Evolutionary conservation across 805 yeast genomes (phyloP).

Genomic region (Zygoascus tannicola): DNA sequence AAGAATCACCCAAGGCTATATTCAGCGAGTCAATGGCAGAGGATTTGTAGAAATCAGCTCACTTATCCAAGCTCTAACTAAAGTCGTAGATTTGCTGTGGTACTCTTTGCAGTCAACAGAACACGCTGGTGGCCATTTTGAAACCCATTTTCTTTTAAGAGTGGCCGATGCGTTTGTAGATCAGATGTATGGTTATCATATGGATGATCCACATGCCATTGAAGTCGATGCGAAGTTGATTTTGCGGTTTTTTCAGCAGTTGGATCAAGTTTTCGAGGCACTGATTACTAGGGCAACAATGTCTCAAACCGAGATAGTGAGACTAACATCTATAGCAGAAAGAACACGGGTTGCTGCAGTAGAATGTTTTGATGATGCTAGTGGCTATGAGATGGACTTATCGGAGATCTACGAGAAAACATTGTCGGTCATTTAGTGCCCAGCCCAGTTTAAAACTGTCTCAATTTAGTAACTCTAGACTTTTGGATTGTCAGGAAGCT

Average conservation of each 20-base stretch:
- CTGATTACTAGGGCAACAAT: constrained; percentile 29
- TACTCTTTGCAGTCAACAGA: constrained; percentile 38
- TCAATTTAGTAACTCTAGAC: too few relatives aligned
- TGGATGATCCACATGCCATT: neutral
- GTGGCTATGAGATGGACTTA: constrained; percentile 37
- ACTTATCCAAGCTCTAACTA: constrained; percentile 34
- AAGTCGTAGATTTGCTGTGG: constrained; percentile 52
- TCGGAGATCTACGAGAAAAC: constrained; percentile 36
- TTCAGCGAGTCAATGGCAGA: constrained; percentile 14
- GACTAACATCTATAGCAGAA: constrained; percentile 45
- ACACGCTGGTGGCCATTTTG: constrained; percentile 33
- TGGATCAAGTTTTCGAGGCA: constrained; percentile 35
- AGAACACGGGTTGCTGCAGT: constrained; percentile 40
- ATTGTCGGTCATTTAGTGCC: constrained; percentile 35
- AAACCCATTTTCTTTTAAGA: constrained; percentile 42
- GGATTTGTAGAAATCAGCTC: constrained; percentile 16
- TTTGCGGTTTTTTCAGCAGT: constrained; percentile 30
- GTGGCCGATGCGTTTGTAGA: constrained; percentile 62
- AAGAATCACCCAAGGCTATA: constrained; percentile 18
- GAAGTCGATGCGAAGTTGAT: constrained; percentile 25
- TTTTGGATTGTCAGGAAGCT: too few relatives aligned
- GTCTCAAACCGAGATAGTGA: constrained; percentile 41
- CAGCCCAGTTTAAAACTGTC: too few relatives aligned
- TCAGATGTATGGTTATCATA: constrained; percentile 37
- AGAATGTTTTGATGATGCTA: constrained; percentile 28